Evolutionary conservation across 2,329 filamentous ascomycete genomes (phyloP), one percentile per base, ranked within the genome.

Genomic region (Aspergillus sp.): DNA sequence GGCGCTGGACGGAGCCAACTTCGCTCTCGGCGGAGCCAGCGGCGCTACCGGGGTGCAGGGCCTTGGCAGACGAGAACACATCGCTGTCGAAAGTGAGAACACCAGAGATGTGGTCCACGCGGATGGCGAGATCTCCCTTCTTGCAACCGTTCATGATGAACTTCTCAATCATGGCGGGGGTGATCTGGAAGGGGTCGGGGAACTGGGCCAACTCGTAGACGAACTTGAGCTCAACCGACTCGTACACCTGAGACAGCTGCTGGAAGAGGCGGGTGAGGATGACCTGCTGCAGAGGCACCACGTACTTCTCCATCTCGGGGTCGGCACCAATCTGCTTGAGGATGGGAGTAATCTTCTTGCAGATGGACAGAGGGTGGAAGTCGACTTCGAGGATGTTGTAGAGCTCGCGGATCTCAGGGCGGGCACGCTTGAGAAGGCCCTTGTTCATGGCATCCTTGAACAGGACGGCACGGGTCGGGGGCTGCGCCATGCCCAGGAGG

Each of bases 141-240:
- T 99, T 99, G 83, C 95, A 97, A 59, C 94, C 94, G 75, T 99
- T 99, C 94, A 99, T 99, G 81, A 99, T 97, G 81, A 99, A 99
- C 79, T 97, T 99, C 81, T 99, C 94, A 61, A 99, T 95, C 56
- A 90, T 95, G 60, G 87, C 85, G 49, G 89, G 86, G 58, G 84
- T 88, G 61, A 97, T 91, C 76, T 96, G 88, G 83, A 95, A 97
- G 40, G 94, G 90, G 71, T 95, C 92, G 9, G 94, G 94, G 82
- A 99, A 99, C 68, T 94, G 84, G 57, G 94, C 94, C 50, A 99
- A 87, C 66, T 89, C 87, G 72, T 96, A 88, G 44, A 99, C 93
- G 65, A 97, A 97, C 65, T 85, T 83, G 56, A 99, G 83, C 72
- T 97, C 91, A 51, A 99, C 93, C 43, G 94, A 96, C 75, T 97